Evolutionary conservation across 2,329 filamentous ascomycete species (phyloP).

Genomic region (Apiospora saccharicola): DNA sequence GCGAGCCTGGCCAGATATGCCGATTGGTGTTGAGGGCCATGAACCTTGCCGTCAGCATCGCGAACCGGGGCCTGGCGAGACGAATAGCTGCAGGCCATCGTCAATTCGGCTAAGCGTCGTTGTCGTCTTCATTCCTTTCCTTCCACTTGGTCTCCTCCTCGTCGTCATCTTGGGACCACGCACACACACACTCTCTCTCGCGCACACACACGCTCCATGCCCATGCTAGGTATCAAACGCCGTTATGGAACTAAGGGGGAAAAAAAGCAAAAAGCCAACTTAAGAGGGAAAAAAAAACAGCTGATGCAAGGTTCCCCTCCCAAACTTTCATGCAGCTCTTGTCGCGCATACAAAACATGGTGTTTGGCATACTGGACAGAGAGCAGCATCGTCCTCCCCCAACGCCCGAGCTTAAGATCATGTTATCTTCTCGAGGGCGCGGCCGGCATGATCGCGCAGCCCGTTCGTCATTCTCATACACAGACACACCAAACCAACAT

Average conservation of each 20-base stretch:
- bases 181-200: neutral
- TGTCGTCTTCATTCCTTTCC: neutral
- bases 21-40: neutral
- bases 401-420: neutral
- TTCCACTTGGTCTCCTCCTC: neutral
- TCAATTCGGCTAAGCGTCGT: neutral
- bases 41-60: neutral
- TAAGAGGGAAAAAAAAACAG: conserved; percentile 4
- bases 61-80: neutral
- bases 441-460: neutral
- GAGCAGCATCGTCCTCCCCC: neutral
- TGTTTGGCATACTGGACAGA: neutral
- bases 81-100: neutral
- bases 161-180: no score
- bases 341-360: neutral
- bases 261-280: conserved; percentile 18
- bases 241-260: conserved; percentile 6
- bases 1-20: neutral
- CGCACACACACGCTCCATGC: conserved; percentile 7
- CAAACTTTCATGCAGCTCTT: neutral
- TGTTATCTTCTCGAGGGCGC: neutral
- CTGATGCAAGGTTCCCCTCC: neutral
- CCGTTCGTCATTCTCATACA: neutral
- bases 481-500: neutral
- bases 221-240: conserved; percentile 22